Conservation (phyloP, 495 filamentous ascomycete genomes). For the Clavariopsis aquatica region DNA sequence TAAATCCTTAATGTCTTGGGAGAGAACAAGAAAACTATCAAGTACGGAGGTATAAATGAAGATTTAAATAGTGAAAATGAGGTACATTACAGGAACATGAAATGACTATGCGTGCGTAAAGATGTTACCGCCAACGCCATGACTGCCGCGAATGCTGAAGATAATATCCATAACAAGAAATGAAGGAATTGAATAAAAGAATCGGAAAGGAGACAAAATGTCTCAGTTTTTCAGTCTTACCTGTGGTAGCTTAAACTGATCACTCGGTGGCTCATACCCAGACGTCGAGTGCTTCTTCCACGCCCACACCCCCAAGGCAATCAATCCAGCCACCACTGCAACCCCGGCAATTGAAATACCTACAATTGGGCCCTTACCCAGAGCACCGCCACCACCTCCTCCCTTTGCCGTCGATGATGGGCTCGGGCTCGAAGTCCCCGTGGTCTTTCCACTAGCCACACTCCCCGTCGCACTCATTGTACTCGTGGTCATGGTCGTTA, state of each 20-base stretch:
- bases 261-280: background rate
- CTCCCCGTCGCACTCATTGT: background rate
- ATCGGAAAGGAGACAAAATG: background rate
- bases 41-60: too few species aligned
- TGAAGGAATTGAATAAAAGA: background rate
- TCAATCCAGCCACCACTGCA: background rate
- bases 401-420: background rate
- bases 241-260: background rate
- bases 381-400: background rate
- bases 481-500: background rate
- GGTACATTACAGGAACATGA: too few species aligned
- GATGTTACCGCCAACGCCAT: too few species aligned
- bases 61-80: too few species aligned
- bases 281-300: background rate
- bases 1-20: too few species aligned
- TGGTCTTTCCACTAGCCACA: background rate
- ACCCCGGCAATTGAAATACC: background rate
- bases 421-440: background rate
- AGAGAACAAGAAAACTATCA: too few species aligned
- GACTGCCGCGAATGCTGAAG: too few species aligned
- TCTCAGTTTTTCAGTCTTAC: background rate
- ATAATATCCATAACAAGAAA: too few species aligned
- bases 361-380: background rate
- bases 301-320: background rate
- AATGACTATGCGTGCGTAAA: too few species aligned